phyloP scores from a whole-genome alignment of 192 early-diverging fungal species.

The Gaertneriomyces semiglobifer region DNA sequence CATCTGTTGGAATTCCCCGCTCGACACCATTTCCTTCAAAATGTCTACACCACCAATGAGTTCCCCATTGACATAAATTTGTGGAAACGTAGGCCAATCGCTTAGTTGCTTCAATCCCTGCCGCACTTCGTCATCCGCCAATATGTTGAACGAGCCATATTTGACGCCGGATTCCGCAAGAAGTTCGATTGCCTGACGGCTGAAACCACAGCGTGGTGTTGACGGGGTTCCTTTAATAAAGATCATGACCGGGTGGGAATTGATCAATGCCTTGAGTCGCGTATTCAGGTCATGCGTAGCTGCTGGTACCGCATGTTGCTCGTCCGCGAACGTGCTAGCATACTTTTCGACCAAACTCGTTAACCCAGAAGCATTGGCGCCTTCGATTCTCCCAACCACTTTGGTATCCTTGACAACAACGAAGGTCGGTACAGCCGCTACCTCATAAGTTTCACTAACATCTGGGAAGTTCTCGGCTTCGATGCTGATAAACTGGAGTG shows the following conservation, averaged over 20 bases:
- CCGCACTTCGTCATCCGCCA: constrained; percentile 87
- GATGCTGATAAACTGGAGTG: constrained; percentile 63
- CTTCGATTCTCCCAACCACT: constrained; percentile 75
- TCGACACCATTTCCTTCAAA: constrained; percentile 54
- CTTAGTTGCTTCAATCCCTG: constrained; percentile 84
- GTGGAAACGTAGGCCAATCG: constrained; percentile 96
- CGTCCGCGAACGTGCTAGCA: constrained; percentile 9
- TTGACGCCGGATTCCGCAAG: constrained; percentile 70
- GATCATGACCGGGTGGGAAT: constrained; percentile 73
- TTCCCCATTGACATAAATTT: constrained; percentile 60
- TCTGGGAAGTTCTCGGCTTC: constrained; percentile 91
- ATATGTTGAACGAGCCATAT: constrained; percentile 89
- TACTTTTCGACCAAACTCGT: constrained; percentile 67
- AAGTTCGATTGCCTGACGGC: constrained; percentile 72
- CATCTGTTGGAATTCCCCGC: constrained; percentile 51
- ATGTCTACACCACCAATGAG: constrained; percentile 59
- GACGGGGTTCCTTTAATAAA: constrained; percentile 95
- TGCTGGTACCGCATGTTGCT: constrained; percentile 29
- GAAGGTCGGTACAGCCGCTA: constrained; percentile 88
- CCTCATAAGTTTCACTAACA: constrained; percentile 82
- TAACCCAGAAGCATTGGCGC: constrained; percentile 82
- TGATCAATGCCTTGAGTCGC: constrained; percentile 41
- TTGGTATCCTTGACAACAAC: constrained; percentile 76
- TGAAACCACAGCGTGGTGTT: constrained; percentile 92
- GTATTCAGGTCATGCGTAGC: constrained; percentile 25